Evolutionary conservation across 805 yeast species (phyloP), one percentile per base, ranked within the genome.

Genomic region (Lachancea sp.): DNA sequence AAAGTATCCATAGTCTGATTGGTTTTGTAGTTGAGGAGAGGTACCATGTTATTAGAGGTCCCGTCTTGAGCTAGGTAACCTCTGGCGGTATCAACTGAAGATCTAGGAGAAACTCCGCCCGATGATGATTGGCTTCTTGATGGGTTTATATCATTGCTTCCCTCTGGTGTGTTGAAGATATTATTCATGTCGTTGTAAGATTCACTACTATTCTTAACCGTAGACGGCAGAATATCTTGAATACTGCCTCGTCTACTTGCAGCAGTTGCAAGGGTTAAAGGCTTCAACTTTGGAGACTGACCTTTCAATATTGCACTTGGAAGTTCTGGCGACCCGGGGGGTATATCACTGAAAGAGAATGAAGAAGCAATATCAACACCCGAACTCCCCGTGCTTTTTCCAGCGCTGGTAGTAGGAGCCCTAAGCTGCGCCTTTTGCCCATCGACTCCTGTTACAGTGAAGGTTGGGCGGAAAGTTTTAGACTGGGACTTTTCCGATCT

Each of bases 241-340:
- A 53, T 35, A 36, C 51, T 47, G 12, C 42, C 42, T 13, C 42
- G 34, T 15, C 50, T 43, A 9, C 44, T 47, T 18, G 37, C 35
- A 5, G 16, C 19, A 3, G 16, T 13, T 4, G 38, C 40, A 4
- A 38, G 26, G 17, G 28, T 41, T 25, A 55, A 49, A 4, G 57
- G 52, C 25, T 44, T 51, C 11, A 62, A 56, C 19, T 56, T 52
- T 11, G 66, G 60, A 0, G 67, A 59, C 9, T 40, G 36, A 2
- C 38, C 25, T 43, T 59, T 56, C 33, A 59, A 45, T 2, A 65
- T 55, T 8, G 67, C 50, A 15, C 52, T 54, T 9, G 70, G 68
- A 51, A 65, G 51, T 31, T 54, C 50, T 12, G 61, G 51, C 7
- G 65, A 60, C 6, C 47, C 45, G 5, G 40, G 39, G 3, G 43